A percentile compares a stretch with the other conserved stretches of the same genome.
Evolutionary conservation across 768 basidiomycete species (phyloP).

Genomic region (Plicaturopsis crispa): DNA sequence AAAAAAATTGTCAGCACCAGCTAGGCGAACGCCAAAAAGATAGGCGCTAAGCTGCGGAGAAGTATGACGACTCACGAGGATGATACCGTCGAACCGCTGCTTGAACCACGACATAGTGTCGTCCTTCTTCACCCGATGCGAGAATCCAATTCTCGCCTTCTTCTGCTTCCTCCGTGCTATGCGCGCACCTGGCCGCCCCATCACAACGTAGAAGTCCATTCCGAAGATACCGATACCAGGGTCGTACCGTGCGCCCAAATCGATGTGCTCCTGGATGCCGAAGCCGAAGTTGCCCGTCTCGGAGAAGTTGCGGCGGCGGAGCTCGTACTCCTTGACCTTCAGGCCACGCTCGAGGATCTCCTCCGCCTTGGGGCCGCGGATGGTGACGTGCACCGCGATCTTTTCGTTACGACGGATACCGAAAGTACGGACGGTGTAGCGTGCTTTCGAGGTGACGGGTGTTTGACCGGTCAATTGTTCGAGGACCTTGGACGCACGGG

Average conservation of each 20-base stretch:
- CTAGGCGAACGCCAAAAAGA: no score
- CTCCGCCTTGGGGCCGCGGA: constrained; percentile 98
- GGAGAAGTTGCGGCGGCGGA: constrained; percentile 95
- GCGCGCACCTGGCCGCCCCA: constrained; percentile 92
- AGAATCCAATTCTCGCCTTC: constrained; percentile 79
- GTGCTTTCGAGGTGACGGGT: constrained; percentile 98
- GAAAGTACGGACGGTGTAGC: constrained; percentile 98
- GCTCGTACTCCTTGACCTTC: constrained; percentile 99
- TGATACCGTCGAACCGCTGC: constrained; percentile 97
- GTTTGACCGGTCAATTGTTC: constrained; percentile 99
- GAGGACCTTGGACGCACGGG: constrained; percentile 97
- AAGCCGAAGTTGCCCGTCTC: constrained; percentile 99
- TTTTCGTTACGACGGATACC: constrained; percentile 99
- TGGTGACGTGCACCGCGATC: constrained; percentile 98
- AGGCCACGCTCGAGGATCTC: constrained; percentile 98
- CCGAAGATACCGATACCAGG: constrained; percentile 98
- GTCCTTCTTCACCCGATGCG: constrained; percentile 91
- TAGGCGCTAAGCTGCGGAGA: no score
- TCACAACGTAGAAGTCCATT: constrained; percentile 98
- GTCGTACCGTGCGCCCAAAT: constrained; percentile 97
- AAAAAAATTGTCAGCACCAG: no score
- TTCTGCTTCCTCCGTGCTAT: constrained; percentile 88
- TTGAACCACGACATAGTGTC: constrained; percentile 99
- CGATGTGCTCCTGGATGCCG: constrained; percentile 99
- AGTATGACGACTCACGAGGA: constrained; percentile 54